Base-by-base conservation (phyloP, 305 asterid genomes). In the Fraxinus baroniana region DNA sequence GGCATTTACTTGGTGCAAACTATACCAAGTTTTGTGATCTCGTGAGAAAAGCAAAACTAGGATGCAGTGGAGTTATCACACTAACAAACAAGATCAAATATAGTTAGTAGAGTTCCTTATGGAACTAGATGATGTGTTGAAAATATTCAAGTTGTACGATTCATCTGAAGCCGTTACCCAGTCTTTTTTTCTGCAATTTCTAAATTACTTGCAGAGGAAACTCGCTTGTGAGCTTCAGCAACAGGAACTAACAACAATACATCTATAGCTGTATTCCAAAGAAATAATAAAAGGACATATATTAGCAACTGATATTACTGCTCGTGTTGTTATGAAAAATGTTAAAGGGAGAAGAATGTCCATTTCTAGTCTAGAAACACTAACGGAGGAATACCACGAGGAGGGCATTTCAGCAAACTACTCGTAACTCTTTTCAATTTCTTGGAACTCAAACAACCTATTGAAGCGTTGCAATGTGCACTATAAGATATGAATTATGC, bases 101-200 rank as follows among this genome's bases (percentile, higher is more conserved):
- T 12, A 44, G 5, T 44, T 44, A 44, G n/a, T 32, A 18, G 99
- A 92, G 89, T 95, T 98, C 92, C 76, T 78, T 12, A 70, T 79
- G 46, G 46, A 39, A 39, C 46, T 39, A 39, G 46, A 2, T 39
- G 46, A 39, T 8, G 46, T 39, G 46, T 39, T 39, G 3, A 39
- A 8, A 39, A 7, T 39, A 8, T 39, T 7, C 13, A 39, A 6
- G 10, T 39, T 39, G 55, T 44, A 44, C 5, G 5, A 44, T 44
- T 44, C 55, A 44, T 44, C 55, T 44, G 55, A 44, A 44, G 55
- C 55, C n/a, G 4, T 10, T 41, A 12, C 55, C n/a, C 12, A 12
- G 55, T 44, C 55, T 10, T 12, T 44, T 2, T 44, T 44, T 44
- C n/a, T 44, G 55, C 5, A 12, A 12, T 39, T 44, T 12, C n/a